phyloP scores from a whole-genome alignment of 768 basidiomycete genomes.

The Hypsizygus marmoreus region DNA sequence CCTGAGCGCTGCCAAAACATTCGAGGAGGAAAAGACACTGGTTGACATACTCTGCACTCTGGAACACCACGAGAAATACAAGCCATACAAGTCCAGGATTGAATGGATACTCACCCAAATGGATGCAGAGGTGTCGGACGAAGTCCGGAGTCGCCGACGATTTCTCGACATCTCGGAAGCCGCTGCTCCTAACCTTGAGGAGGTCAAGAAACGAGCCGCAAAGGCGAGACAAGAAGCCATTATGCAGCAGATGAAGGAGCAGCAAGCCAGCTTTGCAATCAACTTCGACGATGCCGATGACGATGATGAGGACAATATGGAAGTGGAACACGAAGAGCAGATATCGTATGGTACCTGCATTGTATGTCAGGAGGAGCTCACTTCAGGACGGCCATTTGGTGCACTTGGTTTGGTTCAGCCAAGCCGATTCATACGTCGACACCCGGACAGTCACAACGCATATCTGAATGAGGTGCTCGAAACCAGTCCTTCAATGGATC shows the following conservation, averaged over 20 bases:
- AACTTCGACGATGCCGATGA: constrained; percentile 75
- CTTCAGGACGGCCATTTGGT: constrained; percentile 73
- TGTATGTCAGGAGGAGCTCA: constrained; percentile 95
- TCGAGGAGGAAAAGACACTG: constrained; percentile 62
- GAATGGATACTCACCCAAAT: constrained; percentile 76
- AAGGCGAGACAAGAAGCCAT: constrained; percentile 91
- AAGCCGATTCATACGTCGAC: constrained; percentile 78
- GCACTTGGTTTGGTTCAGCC: constrained; percentile 86
- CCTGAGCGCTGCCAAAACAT: constrained; percentile 54
- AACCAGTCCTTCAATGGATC: constrained; percentile 68
- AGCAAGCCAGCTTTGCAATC: constrained; percentile 84
- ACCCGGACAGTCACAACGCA: constrained; percentile 64
- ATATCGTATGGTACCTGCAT: constrained; percentile 90
- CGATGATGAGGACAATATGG: constrained; percentile 68
- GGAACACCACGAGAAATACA: constrained; percentile 78
- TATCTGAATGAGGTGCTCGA: constrained; percentile 76
- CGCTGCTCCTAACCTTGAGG: constrained; percentile 52
- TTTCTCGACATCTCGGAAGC: constrained; percentile 36
- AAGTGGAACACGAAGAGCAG: constrained; percentile 47
- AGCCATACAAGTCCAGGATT: constrained; percentile 67
- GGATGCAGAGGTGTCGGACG: constrained; percentile 53
- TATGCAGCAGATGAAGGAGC: constrained; percentile 94
- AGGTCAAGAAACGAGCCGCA: constrained; percentile 80
- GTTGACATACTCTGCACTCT: constrained; percentile 74
- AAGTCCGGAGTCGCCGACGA: constrained; percentile 53